Evolutionary conservation across 176 grass and related monocot species (phyloP).

Genomic region (Elaeis guineensis): DNA sequence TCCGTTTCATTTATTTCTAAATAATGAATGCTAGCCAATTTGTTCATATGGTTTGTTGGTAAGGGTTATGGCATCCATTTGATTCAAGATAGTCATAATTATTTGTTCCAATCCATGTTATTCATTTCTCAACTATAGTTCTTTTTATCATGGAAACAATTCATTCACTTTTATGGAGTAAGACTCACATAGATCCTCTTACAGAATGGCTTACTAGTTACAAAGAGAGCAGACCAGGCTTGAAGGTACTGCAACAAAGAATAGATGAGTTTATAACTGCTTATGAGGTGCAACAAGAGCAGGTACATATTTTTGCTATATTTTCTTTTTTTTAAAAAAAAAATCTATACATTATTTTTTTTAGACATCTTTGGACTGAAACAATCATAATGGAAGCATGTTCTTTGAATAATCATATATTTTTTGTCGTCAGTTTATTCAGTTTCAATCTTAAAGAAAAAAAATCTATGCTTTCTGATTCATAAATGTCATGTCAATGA

Average conservation of each 20-base stretch:
- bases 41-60: too few relatives aligned
- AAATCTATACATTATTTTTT: not conserved
- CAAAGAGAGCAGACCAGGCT: constrained; percentile 52
- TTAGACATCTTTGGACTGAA: not conserved
- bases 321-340: too few relatives aligned
- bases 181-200: not conserved
- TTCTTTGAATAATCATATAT: not conserved
- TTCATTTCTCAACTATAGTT: too few relatives aligned
- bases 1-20: too few relatives aligned
- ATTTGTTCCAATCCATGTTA: too few relatives aligned
- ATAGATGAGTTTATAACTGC: constrained; percentile 87
- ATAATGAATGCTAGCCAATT: too few relatives aligned
- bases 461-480: too few relatives aligned
- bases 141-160: not conserved
- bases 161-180: not conserved
- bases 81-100: too few relatives aligned
- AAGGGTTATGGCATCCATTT: too few relatives aligned
- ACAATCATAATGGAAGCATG: not conserved
- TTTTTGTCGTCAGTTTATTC: too few relatives aligned
- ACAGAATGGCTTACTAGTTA: constrained; percentile 90
- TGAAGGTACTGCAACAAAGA: constrained; percentile 61
- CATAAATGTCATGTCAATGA: too few relatives aligned
- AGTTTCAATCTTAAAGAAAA: too few relatives aligned
- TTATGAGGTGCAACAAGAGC: constrained; percentile 74
- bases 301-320: constrained; percentile 27